Conservation (phyloP, 176 grass and related monocot species). For the maize (Zea mays) region DNA sequence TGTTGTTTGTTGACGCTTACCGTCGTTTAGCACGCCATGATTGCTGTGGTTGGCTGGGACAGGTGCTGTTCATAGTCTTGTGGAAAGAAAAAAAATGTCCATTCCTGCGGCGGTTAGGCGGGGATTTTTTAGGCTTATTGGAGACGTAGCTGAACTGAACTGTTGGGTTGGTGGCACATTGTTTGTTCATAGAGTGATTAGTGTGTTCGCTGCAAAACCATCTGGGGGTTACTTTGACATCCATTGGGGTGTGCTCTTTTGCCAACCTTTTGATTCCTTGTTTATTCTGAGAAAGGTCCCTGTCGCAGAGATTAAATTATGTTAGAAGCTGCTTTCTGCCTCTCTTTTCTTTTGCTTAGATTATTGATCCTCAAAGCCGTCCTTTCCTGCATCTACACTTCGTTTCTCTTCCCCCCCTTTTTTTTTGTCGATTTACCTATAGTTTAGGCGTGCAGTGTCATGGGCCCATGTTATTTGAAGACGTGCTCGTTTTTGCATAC, state of each 20-base stretch:
- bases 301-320: background rate
- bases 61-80: slow-evolving; percentile 41
- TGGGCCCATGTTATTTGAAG: slow-evolving; percentile 12
- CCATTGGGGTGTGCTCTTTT: slow-evolving; percentile 4
- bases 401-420: no score
- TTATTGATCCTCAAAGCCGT: background rate
- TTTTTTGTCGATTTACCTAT: slow-evolving; percentile 5
- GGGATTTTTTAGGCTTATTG: slow-evolving; percentile 17
- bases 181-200: slow-evolving; percentile 36
- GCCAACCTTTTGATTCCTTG: slow-evolving; percentile 14
- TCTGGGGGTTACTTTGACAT: background rate
- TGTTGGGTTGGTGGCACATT: slow-evolving; percentile 38
- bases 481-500: background rate
- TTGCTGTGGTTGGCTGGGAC: slow-evolving; percentile 42
- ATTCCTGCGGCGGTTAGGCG: slow-evolving; percentile 30
- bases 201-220: slow-evolving; percentile 26
- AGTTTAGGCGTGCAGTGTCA: background rate
- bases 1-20: slow-evolving; percentile 41
- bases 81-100: slow-evolving; percentile 17
- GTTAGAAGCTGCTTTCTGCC: background rate
- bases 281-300: slow-evolving; percentile 20
- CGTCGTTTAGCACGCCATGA: slow-evolving; percentile 32
- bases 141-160: slow-evolving; percentile 41
- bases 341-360: slow-evolving; percentile 13
- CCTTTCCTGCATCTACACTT: slow-evolving; percentile 6